A percentile compares a stretch with the other conserved stretches of the same genome.
These are phyloP conservation scores for Trapa incisa DNA, from an alignment of 345 rosid species.

Conservation along the genomic window DNA sequence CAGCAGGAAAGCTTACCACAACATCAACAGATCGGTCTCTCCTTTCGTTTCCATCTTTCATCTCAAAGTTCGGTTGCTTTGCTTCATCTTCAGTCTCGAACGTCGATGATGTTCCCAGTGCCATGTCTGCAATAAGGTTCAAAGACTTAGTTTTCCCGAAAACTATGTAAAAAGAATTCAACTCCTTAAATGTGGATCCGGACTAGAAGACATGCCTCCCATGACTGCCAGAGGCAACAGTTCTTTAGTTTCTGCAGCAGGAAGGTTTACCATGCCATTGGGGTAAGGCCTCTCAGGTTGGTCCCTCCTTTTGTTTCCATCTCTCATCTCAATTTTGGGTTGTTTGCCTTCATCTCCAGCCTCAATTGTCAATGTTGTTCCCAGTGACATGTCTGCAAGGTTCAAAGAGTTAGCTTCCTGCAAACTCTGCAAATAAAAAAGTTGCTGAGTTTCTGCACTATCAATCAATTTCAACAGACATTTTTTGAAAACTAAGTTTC, in stretches of 20 bases:
- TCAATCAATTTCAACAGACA: too few relatives aligned
- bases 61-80: constrained; percentile 9
- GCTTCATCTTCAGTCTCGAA: constrained; percentile 12
- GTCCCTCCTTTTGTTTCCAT: constrained; percentile 12
- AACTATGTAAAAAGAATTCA: not conserved
- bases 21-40: constrained; percentile 8
- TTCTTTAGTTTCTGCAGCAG: constrained; percentile 1
- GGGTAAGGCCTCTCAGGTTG: not conserved
- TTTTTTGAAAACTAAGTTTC: too few relatives aligned
- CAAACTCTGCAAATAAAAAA: not conserved
- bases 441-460: not conserved
- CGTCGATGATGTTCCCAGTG: constrained; percentile 4
- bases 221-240: not conserved
- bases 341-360: constrained; percentile 11
- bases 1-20: not conserved
- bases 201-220: not conserved
- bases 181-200: not conserved
- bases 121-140: constrained; percentile 19
- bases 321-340: constrained; percentile 7
- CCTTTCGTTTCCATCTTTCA: constrained; percentile 10
- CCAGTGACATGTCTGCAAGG: constrained; percentile 22
- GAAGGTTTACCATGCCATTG: constrained; percentile 7
- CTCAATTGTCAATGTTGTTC: constrained; percentile 14
- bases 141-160: not conserved
- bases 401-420: constrained; percentile 1